These are phyloP conservation scores for Talaromyces sp. DNA, from an alignment of 2,329 filamentous ascomycete genomes.

Conservation along the genomic window DNA sequence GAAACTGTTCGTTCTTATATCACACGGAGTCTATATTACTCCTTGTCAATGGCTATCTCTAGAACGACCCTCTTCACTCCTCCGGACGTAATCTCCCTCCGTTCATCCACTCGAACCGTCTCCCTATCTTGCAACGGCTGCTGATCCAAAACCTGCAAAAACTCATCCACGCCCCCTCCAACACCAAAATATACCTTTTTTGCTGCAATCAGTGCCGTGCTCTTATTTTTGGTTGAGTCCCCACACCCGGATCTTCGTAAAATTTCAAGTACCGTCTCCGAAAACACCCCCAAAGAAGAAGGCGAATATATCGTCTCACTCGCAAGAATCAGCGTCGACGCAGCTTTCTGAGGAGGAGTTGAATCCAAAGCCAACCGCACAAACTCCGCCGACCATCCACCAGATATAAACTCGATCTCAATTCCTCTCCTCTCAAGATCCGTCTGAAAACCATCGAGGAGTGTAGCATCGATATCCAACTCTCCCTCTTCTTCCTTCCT, in stretches of 20 bases:
- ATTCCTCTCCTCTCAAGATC: conserved; percentile 46
- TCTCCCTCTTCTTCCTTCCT: conserved; percentile 25
- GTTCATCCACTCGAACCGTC: conserved; percentile 32
- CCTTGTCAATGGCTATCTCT: conserved; percentile 30
- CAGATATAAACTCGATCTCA: conserved; percentile 57
- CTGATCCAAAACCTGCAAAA: conserved; percentile 40
- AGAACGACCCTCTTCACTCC: conserved; percentile 48
- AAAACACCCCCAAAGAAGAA: conserved; percentile 53
- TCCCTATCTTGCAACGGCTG: conserved; percentile 23
- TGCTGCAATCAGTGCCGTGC: conserved; percentile 59
- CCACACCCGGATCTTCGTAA: conserved; percentile 41
- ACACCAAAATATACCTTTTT: conserved; percentile 68
- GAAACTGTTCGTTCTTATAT: background rate
- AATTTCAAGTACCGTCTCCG: conserved; percentile 53
- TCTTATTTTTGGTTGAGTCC: conserved; percentile 20
- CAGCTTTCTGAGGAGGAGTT: background rate
- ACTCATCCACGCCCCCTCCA: conserved; percentile 63
- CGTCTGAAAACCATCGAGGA: conserved; percentile 48
- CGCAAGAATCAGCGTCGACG: conserved; percentile 51
- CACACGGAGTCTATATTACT: background rate
- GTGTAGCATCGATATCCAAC: conserved; percentile 51
- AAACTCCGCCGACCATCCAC: conserved; percentile 56
- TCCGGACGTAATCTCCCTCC: conserved; percentile 40
- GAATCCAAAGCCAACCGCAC: conserved; percentile 42
- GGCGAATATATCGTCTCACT: conserved; percentile 67